Conservation (phyloP, 164 flowering plant genomes). For the Tinospora cordifolia region DNA sequence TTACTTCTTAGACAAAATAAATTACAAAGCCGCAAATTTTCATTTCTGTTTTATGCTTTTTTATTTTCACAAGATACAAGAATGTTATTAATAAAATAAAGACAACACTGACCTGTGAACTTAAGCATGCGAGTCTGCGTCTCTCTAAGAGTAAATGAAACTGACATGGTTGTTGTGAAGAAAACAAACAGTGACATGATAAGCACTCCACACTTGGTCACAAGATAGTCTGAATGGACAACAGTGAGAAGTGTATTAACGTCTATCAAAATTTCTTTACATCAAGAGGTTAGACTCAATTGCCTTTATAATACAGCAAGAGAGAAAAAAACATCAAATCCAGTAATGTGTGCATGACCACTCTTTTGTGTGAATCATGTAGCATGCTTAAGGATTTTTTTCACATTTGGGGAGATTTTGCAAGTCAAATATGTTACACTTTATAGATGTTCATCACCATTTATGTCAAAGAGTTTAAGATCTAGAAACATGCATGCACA, state of each 20-base stretch:
- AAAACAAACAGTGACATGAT: slow-evolving; percentile 98
- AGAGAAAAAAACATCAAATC: neutral
- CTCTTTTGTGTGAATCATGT: neutral
- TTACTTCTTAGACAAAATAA: neutral
- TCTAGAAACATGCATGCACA: no score
- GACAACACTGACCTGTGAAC: slow-evolving; percentile 62
- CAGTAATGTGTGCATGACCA: neutral
- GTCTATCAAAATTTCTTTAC: neutral
- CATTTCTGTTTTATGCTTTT: no score
- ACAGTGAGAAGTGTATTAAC: neutral
- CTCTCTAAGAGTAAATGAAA: slow-evolving; percentile 94
- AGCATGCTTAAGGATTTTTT: neutral
- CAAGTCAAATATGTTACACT: neutral
- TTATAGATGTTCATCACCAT: no score
- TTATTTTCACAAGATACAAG: neutral
- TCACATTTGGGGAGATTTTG: neutral
- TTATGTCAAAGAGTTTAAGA: no score
- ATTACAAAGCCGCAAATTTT: no score
- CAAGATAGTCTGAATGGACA: slow-evolving; percentile 69
- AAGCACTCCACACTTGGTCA: slow-evolving; percentile 93
- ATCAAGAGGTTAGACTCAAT: neutral
- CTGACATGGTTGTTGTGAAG: slow-evolving; percentile 98
- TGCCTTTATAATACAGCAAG: neutral
- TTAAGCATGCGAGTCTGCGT: slow-evolving; percentile 98
- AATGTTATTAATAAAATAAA: slow-evolving; percentile 4